These are phyloP conservation scores for Maudiozyma saulgeensis DNA, from an alignment of 805 yeast species.

Conservation along the genomic window DNA sequence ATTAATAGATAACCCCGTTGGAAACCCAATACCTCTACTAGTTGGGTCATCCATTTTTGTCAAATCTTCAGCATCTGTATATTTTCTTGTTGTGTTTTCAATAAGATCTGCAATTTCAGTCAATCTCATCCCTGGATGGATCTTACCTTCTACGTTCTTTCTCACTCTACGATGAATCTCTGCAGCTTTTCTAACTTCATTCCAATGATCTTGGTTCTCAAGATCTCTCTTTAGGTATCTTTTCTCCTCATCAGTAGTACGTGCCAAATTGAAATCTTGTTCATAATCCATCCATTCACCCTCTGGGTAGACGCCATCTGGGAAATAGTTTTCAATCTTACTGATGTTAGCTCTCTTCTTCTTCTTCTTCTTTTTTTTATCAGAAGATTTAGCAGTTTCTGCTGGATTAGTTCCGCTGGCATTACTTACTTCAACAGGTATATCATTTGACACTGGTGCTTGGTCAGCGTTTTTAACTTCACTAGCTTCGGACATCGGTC, in stretches of 20 bases:
- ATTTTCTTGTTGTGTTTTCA: conserved; percentile 73
- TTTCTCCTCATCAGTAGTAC: conserved; percentile 81
- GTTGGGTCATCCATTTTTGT: conserved; percentile 33
- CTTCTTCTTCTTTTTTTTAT: conserved; percentile 51
- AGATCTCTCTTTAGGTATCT: conserved; percentile 56
- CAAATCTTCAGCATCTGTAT: conserved; percentile 54
- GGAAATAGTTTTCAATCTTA: conserved; percentile 57
- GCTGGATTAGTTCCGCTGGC: not conserved
- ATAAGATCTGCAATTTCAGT: conserved; percentile 82
- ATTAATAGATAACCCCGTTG: conserved; percentile 92
- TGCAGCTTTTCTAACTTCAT: conserved; percentile 90
- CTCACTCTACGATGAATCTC: conserved; percentile 92
- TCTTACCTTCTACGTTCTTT: conserved; percentile 57
- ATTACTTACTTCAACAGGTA: not conserved
- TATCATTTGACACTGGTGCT: not conserved
- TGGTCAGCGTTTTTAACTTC: not conserved
- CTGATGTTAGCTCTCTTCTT: conserved; percentile 46
- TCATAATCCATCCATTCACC: conserved; percentile 81
- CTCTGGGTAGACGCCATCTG: conserved; percentile 69
- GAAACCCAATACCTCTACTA: conserved; percentile 89
- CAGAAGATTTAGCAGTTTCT: conserved; percentile 1
- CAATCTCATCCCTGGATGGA: conserved; percentile 89
- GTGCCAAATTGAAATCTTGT: conserved; percentile 48
- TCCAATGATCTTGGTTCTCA: conserved; percentile 53
- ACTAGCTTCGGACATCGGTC: not conserved